A percentile compares a stretch with the other conserved stretches of the same genome.
Conservation (phyloP, 805 yeast species). For the Myxozyma lipomycoides region DNA sequence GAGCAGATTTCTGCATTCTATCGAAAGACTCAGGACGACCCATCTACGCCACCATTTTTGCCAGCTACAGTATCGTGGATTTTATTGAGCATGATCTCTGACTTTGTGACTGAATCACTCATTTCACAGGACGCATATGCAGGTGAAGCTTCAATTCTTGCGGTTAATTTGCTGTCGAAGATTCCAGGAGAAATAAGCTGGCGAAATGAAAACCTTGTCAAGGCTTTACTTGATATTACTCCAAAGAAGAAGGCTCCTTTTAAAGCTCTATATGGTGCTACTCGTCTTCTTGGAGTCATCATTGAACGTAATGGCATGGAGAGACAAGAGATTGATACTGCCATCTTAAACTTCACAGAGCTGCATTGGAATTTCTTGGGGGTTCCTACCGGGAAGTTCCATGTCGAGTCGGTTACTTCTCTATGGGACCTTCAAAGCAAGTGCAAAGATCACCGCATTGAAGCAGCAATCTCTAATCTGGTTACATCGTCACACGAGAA, state of each 20-base stretch:
- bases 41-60: conserved; percentile 40
- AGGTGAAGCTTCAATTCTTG: conserved; percentile 21
- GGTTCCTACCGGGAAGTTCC: conserved; percentile 51
- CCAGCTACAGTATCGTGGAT: conserved; percentile 46
- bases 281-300: conserved; percentile 21
- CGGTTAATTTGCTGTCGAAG: conserved; percentile 39
- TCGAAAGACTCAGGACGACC: conserved; percentile 31
- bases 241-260: conserved; percentile 17
- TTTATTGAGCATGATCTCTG: conserved; percentile 33
- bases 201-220: conserved; percentile 39
- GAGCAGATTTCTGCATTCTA: conserved; percentile 40
- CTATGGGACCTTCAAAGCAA: conserved; percentile 57
- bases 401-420: conserved; percentile 65
- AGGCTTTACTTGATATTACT: conserved; percentile 31
- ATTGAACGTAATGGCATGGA: conserved; percentile 25
- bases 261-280: conserved; percentile 25
- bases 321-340: conserved; percentile 20
- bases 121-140: conserved; percentile 10
- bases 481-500: conserved; percentile 43
- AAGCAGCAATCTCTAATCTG: conserved; percentile 64
- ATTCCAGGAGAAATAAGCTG: conserved; percentile 45
- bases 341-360: conserved; percentile 24
- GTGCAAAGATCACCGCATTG: conserved; percentile 54
- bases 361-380: conserved; percentile 52
- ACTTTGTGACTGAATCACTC: conserved; percentile 16